Evolutionary conservation across 2,329 filamentous ascomycete species (phyloP), one percentile per base, ranked within the genome.

Genomic region (Aspergillus melleus): DNA sequence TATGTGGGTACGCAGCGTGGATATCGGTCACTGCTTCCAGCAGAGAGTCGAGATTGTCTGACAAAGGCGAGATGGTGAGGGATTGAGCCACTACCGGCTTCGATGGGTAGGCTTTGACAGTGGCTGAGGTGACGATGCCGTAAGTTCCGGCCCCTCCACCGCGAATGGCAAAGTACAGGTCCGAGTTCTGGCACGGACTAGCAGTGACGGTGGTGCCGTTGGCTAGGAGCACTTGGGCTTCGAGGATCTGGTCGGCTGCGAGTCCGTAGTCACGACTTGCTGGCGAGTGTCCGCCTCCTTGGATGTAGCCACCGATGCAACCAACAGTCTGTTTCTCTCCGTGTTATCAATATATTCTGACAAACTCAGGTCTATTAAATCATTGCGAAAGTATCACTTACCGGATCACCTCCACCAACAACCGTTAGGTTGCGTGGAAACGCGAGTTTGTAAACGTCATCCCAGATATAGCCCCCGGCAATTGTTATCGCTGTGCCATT

Each of bases 181-280:
- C 74, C 63, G 70, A 30, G 50, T 79, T 66, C 46, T 75, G 59
- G 52, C 70, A 74, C 4, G 70, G 64, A 39, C 70, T 76, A 5
- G 75, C 76, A 0, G 64, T 75, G 5, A 79, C 68, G 26, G 75
- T 57, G 0, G 60, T 55, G 9, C 79, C 79, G 29, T 73, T 63
- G 0, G 78, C 74, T 0, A 76, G 69, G 44, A 81, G 72, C 3
- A 81, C 75, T 32, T 78, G 66, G 6, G 72, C 72, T 58, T 80
- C 77, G 39, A 82, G 74, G 1, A 79, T 71, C 63, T 82, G 76
- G 61, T 82, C 80, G 0, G 77, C 75, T 1, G 72, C 79, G 12
- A 81, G 70, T 2, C 79, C 80, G 57, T 78, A 80, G 30, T 75
- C 68, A 46, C 68, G 70, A 11, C 74, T 72, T 9, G 74, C 70